Evolutionary conservation across 306 rosid species (phyloP).

Genomic region (Delonix regia): DNA sequence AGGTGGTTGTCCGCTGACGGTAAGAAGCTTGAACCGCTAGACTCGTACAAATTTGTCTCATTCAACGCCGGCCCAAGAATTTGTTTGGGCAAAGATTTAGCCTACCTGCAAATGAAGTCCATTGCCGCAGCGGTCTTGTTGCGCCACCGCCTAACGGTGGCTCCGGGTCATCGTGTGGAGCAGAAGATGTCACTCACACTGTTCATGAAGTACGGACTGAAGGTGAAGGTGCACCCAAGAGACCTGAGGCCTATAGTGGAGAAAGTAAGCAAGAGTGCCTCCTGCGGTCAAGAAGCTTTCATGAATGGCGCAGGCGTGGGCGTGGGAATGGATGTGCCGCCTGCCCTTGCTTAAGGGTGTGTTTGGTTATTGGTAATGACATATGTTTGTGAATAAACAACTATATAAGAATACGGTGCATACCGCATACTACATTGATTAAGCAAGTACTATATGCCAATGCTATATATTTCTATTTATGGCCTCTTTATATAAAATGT

Average conservation of each 20-base stretch:
- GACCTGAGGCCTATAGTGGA: conserved; percentile 58
- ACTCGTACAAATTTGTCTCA: conserved; percentile 68
- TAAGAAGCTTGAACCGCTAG: conserved; percentile 50
- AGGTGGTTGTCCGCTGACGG: conserved; percentile 72
- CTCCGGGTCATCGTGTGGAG: conserved; percentile 72
- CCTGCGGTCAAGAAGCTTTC: not conserved
- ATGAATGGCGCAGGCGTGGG: not conserved
- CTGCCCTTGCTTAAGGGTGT: conserved; percentile 26
- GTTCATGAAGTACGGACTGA: conserved; percentile 92
- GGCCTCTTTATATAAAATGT: no score
- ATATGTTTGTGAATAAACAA: conserved; percentile 10
- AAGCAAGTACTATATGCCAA: not conserved
- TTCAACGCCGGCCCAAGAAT: conserved; percentile 91
- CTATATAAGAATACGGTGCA: not conserved
- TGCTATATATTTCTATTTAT: no score
- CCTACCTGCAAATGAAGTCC: conserved; percentile 91
- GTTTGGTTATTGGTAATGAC: not conserved
- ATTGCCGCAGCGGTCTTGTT: conserved; percentile 75
- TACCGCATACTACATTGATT: not conserved
- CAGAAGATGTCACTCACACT: conserved; percentile 93
- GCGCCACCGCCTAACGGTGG: conserved; percentile 67
- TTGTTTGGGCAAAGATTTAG: conserved; percentile 87
- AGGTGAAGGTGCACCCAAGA: conserved; percentile 65
- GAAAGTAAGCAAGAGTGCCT: conserved; percentile 29
- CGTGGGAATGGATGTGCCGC: conserved; percentile 31